These are phyloP conservation scores for Colletotrichum trifolii DNA, from an alignment of 2,329 filamentous ascomycete species.

Conservation along the genomic window DNA sequence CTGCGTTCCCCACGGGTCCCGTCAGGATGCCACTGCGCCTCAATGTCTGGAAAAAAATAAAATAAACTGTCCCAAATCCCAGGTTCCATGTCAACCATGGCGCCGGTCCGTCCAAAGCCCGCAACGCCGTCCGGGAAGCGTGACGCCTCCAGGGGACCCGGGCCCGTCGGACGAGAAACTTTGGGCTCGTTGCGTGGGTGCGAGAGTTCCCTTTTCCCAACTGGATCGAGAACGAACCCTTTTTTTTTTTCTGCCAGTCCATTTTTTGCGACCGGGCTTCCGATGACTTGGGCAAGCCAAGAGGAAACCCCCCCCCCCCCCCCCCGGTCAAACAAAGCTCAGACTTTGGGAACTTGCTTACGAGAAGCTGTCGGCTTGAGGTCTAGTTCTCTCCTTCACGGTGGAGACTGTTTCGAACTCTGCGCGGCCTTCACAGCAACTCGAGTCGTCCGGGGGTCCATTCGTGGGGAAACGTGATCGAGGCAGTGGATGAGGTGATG, in stretches of 20 bases:
- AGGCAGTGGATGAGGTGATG: conserved; percentile 36
- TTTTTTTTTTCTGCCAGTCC: not conserved
- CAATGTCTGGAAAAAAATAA: too few species aligned
- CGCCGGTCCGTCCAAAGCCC: conserved; percentile 24
- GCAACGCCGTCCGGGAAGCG: conserved; percentile 32
- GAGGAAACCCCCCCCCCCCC: too few species aligned
- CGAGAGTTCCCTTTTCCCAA: not conserved
- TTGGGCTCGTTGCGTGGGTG: too few species aligned
- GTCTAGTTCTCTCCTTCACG: conserved; percentile 15
- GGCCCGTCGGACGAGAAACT: not conserved
- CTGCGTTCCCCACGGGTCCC: too few species aligned
- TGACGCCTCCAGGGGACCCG: conserved; percentile 25
- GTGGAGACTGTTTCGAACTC: conserved; percentile 33
- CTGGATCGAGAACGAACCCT: not conserved
- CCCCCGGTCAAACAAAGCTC: too few species aligned
- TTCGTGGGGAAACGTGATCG: conserved; percentile 36
- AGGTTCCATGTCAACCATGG: conserved; percentile 7
- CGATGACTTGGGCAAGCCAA: conserved; percentile 1
- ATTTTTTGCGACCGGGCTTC: not conserved
- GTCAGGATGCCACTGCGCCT: too few species aligned
- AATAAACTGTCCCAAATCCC: not conserved
- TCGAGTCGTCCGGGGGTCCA: conserved; percentile 1
- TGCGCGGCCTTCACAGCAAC: conserved; percentile 10
- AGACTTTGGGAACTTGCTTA: not conserved
- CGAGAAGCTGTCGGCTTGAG: conserved; percentile 4